Percentiles rank a stretch among this genome's conserved stretches.
Evolutionary conservation across 441 rosid species (phyloP).

Genomic region (Mallotus repandus): DNA sequence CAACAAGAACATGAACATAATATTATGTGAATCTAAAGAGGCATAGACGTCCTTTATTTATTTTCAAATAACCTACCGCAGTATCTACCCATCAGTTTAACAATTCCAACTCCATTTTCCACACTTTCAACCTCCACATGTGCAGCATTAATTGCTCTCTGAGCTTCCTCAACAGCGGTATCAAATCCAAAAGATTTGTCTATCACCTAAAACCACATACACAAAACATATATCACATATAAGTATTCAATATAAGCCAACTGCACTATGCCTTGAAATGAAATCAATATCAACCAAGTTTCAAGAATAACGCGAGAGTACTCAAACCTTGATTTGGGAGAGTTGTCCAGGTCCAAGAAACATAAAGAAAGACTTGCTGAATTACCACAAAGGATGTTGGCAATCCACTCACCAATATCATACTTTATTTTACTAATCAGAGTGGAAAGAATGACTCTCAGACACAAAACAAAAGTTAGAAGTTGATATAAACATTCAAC

Average conservation of each 20-base stretch:
- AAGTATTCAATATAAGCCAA: neutral
- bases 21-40: neutral
- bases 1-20: neutral
- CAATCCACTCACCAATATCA: neutral
- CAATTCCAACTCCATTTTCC: conserved; percentile 62
- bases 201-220: conserved; percentile 42
- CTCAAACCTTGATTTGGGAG: too few species aligned
- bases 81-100: conserved; percentile 82
- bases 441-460: neutral
- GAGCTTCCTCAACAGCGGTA: conserved; percentile 67
- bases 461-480: neutral
- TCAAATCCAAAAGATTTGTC: conserved; percentile 63
- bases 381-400: conserved; percentile 5
- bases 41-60: neutral
- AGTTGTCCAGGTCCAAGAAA: neutral
- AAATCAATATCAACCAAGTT: neutral
- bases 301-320: neutral
- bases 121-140: conserved; percentile 60
- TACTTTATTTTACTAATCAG: neutral
- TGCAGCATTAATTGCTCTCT: conserved; percentile 60
- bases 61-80: conserved; percentile 50
- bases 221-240: conserved; percentile 1
- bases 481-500: neutral
- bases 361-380: neutral
- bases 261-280: neutral